Evolutionary conservation across 257 asterid species (phyloP), one percentile per base, ranked within the genome.

Genomic region (Leptodermis oblonga): DNA sequence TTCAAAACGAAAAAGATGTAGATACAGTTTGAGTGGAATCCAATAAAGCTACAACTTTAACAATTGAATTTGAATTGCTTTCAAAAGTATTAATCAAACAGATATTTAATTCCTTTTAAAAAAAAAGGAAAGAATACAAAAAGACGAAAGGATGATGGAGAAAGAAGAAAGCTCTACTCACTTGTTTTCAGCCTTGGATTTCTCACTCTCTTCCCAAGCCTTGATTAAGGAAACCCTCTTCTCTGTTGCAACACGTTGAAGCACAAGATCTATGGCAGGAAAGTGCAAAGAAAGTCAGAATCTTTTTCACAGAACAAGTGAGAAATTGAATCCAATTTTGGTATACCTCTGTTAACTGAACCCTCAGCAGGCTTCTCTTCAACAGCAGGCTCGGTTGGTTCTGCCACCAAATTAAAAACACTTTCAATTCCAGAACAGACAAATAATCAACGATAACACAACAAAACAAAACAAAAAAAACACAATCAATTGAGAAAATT

Each of bases 181-280:
- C 98, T 92, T 92, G 83, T 90, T 92, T 79, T 88, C 97, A 70
- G 96, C 88, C 85, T 89, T 89, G 0, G 85, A 84, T 75, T 88
- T 90, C 84, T 93, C 99, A 76, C 96, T 94, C 77, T 94, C 99
- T 80, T 94, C 99, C 99, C 99, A 94, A 42, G 99, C 99, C 79
- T 45, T 86, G 74, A 94, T 74, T 36, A 94, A 79, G 12, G 96
- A 84, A 48, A 85, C 4, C 80, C 88, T 89, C 86, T 94, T 94
- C 89, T 88, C 92, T 0, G 96, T 89, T 26, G 96, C 82, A 17
- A 94, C 90, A 28, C 93, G 84, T 4, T 95, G 78, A 72, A 94
- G 93, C 76, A 85, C 96, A 41, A 89, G 86, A 87, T 94, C 99
- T 94, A 73, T 11, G 8, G 65, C 63, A 13, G 11, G 64, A 75